Base-by-base conservation (phyloP, 169 alveolate genomes). In the Plasmodium gallinaceum region DNA sequence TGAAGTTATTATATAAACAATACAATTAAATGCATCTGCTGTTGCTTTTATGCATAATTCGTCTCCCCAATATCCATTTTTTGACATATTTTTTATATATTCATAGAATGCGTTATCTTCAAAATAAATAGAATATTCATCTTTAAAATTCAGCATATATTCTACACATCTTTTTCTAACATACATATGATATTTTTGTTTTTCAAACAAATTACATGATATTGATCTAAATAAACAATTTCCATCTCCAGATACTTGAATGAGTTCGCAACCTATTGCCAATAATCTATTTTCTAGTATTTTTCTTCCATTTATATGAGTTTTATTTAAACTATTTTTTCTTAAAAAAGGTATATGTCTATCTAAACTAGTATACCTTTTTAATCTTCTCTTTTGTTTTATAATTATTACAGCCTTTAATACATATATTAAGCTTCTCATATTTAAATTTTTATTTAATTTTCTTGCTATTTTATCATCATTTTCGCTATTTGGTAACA, bases 1-100 rank as follows among this genome's bases (percentile, higher is more conserved):
- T 7, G 96, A 86, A 10, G 96, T 93, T 52, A 93, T 86, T 51
- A 93, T 90, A 73, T 93, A 94, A 8, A 93, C 88, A 18, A 93
- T 71, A 51, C 96, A 93, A 18, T 88, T 75, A 46, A 93, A 93
- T 8, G 90, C 68, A 57, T 93, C 95, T 2, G 96, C 96, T 6
- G 86, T 83, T 2, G 96, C 96, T 5, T 93, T 90, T 6, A 93
- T 91, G 16, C 90, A 80, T 42, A 93, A 48, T 60, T 93, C 96
- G 12, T 93, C 96, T 18, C 95, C 96, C 96, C 96, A 93, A 18
- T 88, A 88, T 4, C 96, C 95, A 46, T 75, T 43, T 45, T 78
- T 65, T 39, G 74, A 51, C 94, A 93, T 90, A 10, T 93, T 85
- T 45, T 75, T 74, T 68, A 89, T 26, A 48, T 93, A 93, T 0